Evolutionary conservation across 1,139 yeast genomes (phyloP), one percentile per base, ranked within the genome.

Genomic region (Scheffersomyces titani): DNA sequence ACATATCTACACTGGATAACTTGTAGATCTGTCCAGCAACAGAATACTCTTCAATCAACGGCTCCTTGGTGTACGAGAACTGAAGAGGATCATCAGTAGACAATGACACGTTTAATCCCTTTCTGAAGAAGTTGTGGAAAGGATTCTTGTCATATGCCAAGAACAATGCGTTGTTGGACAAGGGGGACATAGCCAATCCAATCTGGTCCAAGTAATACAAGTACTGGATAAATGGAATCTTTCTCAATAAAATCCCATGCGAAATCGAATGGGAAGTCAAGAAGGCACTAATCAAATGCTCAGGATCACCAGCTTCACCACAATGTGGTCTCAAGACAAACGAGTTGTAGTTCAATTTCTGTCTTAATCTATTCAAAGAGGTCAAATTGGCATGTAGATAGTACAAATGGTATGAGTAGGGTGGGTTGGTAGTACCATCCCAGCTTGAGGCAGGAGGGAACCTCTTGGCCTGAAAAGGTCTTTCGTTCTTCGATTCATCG

Each of bases 251-350:
- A 59, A 96, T 96, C 58, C 99, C 99, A 70, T 96, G 99, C 50
- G 97, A 91, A 60, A 94, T 96, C 54, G 96, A 91, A 68, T 94
- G 96, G 0, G 98, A 87, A 0, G 96, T 86, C 67, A 96, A 76
- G 68, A 90, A 96, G 0, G 99, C 96, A 56, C 94, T 84, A 50
- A 93, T 92, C 70, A 96, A 81, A 75, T 96, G 99, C 67, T 93
- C 98, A 1, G 99, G 98, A 67, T 96, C 98, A 55, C 99, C 99
- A 5, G 99, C 99, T 74, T 96, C 99, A 62, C 99, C 99, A 66
- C 97, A 91, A 71, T 96, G 99, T 1, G 99, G 99, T 67, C 99
- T 85, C 65, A 96, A 78, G 19, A 92, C 96, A 73, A 96, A 88
- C 0, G 98, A 93, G 70, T 91, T 93, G 74, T 84, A 90, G 0